Evolutionary conservation across 2,329 filamentous ascomycete species (phyloP), one percentile per base, ranked within the genome.

Genomic region (Fusarium coicis): DNA sequence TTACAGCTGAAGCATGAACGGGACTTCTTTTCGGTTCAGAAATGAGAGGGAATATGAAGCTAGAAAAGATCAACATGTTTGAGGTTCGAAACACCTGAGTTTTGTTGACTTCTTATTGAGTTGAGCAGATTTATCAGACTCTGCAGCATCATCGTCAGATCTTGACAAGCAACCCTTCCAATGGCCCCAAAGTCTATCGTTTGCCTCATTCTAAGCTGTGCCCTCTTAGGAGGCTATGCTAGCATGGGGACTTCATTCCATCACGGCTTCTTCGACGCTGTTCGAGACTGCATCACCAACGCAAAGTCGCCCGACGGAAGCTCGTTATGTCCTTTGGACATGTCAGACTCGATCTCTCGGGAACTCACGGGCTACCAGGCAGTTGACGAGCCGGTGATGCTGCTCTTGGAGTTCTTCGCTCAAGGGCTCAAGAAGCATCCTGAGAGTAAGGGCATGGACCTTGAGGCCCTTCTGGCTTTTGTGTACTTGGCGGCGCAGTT

Each of bases 401-500:
- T 75, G 7, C 49, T 76, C 3, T n/a, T 75, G 0, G 73, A 74
- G 23, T 76, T 75, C 36, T 75, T 76, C 18, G 62, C 70, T 6
- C 73, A 76, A 19, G 73, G 73, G 3, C 16, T 76, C 2, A 66
- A 50, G 39, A 70, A 46, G 15, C 26, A 63, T 10, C 53, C 61
- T 2, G 39, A 43, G 1, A 11, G 21, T 2, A 37, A 66, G 7
- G 49, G 53, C 1, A 36, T 72, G 4, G 68, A 75, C 11, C 50
- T 67, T 2, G 71, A 76, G 10, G 70, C 73, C 1, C 36, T 75
- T 8, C 16, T 75, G 2, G 68, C 73, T 1, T 75, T 75, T 56
- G 62, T 47, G 2, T 75, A 75, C n/a, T 32, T 76, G 18, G 73
- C 73, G 1, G 56, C 73, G 19, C 73, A 75, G n/a, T 75, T 75